These are phyloP conservation scores for Kluyveromyces sp. DNA, from an alignment of 1,139 yeast species.

Conservation along the genomic window DNA sequence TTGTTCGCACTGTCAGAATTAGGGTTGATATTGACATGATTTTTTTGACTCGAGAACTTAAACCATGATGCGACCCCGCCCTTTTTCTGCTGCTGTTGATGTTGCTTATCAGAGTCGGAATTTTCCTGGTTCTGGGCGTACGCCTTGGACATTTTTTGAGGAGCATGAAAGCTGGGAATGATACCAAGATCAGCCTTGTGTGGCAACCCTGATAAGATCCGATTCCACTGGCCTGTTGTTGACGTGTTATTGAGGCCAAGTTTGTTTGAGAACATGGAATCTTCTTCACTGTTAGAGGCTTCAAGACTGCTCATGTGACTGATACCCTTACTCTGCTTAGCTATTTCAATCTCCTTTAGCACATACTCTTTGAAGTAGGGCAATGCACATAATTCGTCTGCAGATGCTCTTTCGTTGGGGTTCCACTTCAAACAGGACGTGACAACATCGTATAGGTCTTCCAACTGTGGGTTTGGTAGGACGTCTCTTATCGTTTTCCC, in stretches of 20 bases:
- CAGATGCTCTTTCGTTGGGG: conserved; percentile 49
- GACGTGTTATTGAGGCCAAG: background rate
- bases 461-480: conserved; percentile 36
- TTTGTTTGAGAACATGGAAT: background rate
- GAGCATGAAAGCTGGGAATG: conserved; percentile 3
- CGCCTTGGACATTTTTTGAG: conserved; percentile 1
- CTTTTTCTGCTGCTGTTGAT: background rate
- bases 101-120: background rate
- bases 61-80: conserved; percentile 8
- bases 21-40: conserved; percentile 5
- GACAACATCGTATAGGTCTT: conserved; percentile 45
- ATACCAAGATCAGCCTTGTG: conserved; percentile 2
- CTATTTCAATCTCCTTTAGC: conserved; percentile 18
- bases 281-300: background rate
- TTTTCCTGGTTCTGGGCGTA: background rate
- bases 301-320: background rate
- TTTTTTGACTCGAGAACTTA: conserved; percentile 4
- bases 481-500: conserved; percentile 37
- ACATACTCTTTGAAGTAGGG: conserved; percentile 47
- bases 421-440: conserved; percentile 59
- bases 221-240: conserved; percentile 5
- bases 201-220: conserved; percentile 6
- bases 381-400: conserved; percentile 40
- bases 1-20: background rate
- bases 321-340: background rate